A percentile compares a stretch with the other conserved stretches of the same genome.
Conservation (phyloP, 805 yeast species). For the Monosporozyma siamensis region DNA sequence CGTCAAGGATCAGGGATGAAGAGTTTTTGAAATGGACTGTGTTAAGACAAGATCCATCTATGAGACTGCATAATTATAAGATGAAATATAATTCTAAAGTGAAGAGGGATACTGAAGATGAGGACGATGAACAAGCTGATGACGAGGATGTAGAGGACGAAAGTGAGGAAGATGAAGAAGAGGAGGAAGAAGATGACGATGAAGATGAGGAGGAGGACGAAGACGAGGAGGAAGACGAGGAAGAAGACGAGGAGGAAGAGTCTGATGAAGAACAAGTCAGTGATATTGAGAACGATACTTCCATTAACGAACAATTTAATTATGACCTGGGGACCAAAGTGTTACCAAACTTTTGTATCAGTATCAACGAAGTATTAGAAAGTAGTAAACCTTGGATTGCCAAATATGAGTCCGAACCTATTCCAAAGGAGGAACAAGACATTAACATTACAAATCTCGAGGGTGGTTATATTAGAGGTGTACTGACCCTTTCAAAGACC, state of each 20-base stretch:
- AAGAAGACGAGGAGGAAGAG: conserved; percentile 38
- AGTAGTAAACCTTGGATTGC: conserved; percentile 27
- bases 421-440: conserved; percentile 31
- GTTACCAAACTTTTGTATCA: conserved; percentile 25
- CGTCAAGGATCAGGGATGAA: conserved; percentile 22
- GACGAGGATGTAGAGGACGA: conserved; percentile 11
- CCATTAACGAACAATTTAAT: conserved; percentile 25
- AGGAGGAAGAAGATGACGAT: not conserved
- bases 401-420: conserved; percentile 17
- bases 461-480: conserved; percentile 23
- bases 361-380: conserved; percentile 23
- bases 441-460: conserved; percentile 17
- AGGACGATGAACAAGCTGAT: conserved; percentile 4
- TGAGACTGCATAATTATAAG: conserved; percentile 35
- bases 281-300: conserved; percentile 29
- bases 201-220: conserved; percentile 8
- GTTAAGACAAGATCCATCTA: conserved; percentile 65
- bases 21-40: conserved; percentile 54
- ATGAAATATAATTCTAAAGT: conserved; percentile 9
- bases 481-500: conserved; percentile 14
- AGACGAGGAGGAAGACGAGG: conserved; percentile 29
- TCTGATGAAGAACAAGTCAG: conserved; percentile 35
- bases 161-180: conserved; percentile 12
- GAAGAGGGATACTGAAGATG: conserved; percentile 12
- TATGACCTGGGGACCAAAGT: conserved; percentile 29